Base-by-base conservation (phyloP, 495 filamentous ascomycete species). In the Aspergillus wentii region DNA sequence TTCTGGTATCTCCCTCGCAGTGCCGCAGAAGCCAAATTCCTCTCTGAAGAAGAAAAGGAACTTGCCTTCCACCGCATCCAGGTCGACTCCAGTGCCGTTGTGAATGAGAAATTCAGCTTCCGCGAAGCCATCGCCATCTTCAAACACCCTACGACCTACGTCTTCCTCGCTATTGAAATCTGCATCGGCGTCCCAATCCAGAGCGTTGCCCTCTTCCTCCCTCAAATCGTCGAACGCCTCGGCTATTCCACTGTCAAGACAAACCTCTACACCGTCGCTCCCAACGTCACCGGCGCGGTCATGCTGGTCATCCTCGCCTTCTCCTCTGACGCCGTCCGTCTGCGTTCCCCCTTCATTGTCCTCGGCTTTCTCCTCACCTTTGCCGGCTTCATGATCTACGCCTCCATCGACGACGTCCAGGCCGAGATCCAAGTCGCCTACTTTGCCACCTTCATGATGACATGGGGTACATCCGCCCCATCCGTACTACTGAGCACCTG, bases 391-490 rank as follows among this genome's bases (percentile, higher is more conserved):
- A 73, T 87, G 51, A 83, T 90, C 51, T 87, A 80, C 44, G 80
- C 80, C 0, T 66, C 75, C 21, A 83, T 87, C 40, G 43, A 48
- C 13, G 75, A 88, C 48, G 80, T 85, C 11, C 43, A 74, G 39
- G 41, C 54, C 1, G 57, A 80, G 22, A 57, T 79, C 8, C 68
- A 76, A 19, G 68, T 88, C 2, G 84, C 83, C 3, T 90, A 90
- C 41, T 88, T 85, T 38, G 82, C 83, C 8, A 76, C 71, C 15
- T 90, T 88, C 55, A 86, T 88, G 82, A 88, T 90, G 83, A 82
- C 78, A 11, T 88, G 85, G 83, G 72, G 72, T 10, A 76, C 74
- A 2, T 71, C 65, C 1, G 71, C 72, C 1, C 73, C 73, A 1
- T 74, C 69, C 1, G 72, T 78, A 3, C 52, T 78, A 6, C 57